Evolutionary conservation across 2,329 filamentous ascomycete species (phyloP), one percentile per base, ranked within the genome.

Genomic region (Cordyceps farinosa): DNA sequence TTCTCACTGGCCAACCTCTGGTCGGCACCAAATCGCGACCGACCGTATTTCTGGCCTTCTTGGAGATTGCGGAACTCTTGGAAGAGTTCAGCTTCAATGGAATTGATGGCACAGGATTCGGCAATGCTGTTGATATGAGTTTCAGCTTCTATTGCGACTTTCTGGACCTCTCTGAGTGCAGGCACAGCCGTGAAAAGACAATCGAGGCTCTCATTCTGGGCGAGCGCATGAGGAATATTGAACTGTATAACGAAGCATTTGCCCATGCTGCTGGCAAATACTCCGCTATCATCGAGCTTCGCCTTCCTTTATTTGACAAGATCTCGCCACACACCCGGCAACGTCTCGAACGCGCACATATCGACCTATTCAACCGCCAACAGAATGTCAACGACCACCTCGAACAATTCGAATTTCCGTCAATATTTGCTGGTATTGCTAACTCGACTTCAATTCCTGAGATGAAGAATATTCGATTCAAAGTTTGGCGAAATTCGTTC

Each of bases 191-290:
- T 32, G 92, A 97, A 72, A 96, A 95, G 81, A 97, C 91, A 0
- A 82, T 98, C 30, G 92, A 98, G 75, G 90, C 89, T 0, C 83
- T 98, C 53, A 84, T 98, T n/a, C 80, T 99, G 11, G 93, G 91
- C 62, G 94, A 99, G 77, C 85, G 86, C 44, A 90, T 98, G 87
- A 88, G 88, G 64, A 96, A 86, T 54, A 85, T 89, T 70, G 83
- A 88, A 8, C 82, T 99, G 2, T 98, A 96, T 76, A 91, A 91
- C 64, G 92, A 97, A 75, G 92, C 91, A 0, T 98, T 97, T 71
- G 87, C 92, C 5, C 95, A 98, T 74, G 92, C 89, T 0, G 92
- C 91, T 10, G 95, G 94, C 56, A 96, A 95, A 75, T 91, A 94
- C 64, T 84, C 90, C 27, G 82, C 92, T 38, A 86, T 92, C 64